Base-by-base conservation (phyloP, 257 asterid genomes). In the Perilla frutescens region DNA sequence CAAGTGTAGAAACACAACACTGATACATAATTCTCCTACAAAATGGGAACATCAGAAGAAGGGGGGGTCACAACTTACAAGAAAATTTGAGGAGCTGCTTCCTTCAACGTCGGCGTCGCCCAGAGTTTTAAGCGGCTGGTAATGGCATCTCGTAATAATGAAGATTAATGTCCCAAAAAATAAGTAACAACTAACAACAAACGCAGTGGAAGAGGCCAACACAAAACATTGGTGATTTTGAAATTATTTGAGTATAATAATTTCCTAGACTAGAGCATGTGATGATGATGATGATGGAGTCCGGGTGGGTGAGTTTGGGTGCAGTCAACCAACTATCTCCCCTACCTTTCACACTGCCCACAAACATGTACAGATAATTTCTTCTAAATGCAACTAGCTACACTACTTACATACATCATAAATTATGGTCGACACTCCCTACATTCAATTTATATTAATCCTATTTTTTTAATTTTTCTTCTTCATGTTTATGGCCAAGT, bases 71-170 rank as follows among this genome's bases (percentile, higher is more conserved):
- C 37, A 34, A 14, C 80, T 69, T 43, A 66, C 75, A 49, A 60
- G 58, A 12, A 44, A 51, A 76, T 8, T 43, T 34, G 15, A 29
- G 62, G 66, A 51, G 44, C 66, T 79, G 62, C 26, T 20, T 20
- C 26, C 26, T 20, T 20, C 26, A 20, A 20, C 26, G 26, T 20
- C 26, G 0, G 26, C 26, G 26, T 20, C 54, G 41, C 40, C 39
- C 29, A 5, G 31, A 53, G 74, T 41, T 54, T 10, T 40, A 49
- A 29, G 39, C 64, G 15, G 73, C 49, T 51, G 36, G 45, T 0
- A 31, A 36, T 51, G 36, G 45, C 0, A 31, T 36, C 47, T 31
- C 48, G 29, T 58, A 36, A 13, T 40, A 29, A 51, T 11, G 3
- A 31, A 13, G 56, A 6, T 51, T 32, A 15, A 36, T 37, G 6